These are phyloP conservation scores for Hypoxylon sp. DNA, from an alignment of 2,329 filamentous ascomycete genomes.

Conservation along the genomic window DNA sequence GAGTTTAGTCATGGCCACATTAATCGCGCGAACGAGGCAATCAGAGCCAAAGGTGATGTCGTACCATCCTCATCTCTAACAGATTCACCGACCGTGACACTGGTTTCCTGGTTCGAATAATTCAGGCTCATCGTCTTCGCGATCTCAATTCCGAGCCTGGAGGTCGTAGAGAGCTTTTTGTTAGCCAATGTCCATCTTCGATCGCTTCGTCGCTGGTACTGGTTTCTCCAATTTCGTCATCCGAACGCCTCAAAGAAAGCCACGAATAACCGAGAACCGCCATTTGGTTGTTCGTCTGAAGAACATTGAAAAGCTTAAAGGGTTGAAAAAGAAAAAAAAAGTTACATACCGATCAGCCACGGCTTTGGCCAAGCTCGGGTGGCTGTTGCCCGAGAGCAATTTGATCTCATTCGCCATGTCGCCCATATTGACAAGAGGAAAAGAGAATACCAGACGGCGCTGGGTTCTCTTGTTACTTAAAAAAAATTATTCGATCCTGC, in stretches of 20 bases:
- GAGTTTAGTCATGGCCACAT: constrained; percentile 60
- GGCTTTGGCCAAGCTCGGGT: constrained; percentile 56
- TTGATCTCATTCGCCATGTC: constrained; percentile 60
- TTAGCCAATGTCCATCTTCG: constrained; percentile 35
- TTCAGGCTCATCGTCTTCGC: constrained; percentile 85
- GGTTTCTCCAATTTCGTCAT: constrained; percentile 38
- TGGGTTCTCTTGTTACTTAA: constrained; percentile 36
- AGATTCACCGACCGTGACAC: constrained; percentile 94
- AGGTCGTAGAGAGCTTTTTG: constrained; percentile 25
- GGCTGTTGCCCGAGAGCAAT: constrained; percentile 59
- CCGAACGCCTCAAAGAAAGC: constrained; percentile 26
- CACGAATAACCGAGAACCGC: constrained; percentile 41
- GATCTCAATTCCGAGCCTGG: constrained; percentile 81
- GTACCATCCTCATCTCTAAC: constrained; percentile 92
- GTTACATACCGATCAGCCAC: constrained; percentile 57
- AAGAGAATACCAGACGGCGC: constrained; percentile 22
- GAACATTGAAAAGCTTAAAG: constrained; percentile 16
- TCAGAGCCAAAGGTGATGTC: constrained; percentile 63
- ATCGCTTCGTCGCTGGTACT: constrained; percentile 18
- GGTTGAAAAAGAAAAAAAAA: constrained; percentile 17
- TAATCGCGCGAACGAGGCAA: constrained; percentile 69
- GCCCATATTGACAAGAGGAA: constrained; percentile 44
- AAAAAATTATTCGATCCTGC: constrained; percentile 25
- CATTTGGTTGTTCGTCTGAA: constrained; percentile 17
- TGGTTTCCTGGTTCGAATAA: constrained; percentile 89